A percentile compares a stretch with the other conserved stretches of the same genome.
Evolutionary conservation across 768 basidiomycete species (phyloP).

Genomic region (Macrolepiota fuliginosa): DNA sequence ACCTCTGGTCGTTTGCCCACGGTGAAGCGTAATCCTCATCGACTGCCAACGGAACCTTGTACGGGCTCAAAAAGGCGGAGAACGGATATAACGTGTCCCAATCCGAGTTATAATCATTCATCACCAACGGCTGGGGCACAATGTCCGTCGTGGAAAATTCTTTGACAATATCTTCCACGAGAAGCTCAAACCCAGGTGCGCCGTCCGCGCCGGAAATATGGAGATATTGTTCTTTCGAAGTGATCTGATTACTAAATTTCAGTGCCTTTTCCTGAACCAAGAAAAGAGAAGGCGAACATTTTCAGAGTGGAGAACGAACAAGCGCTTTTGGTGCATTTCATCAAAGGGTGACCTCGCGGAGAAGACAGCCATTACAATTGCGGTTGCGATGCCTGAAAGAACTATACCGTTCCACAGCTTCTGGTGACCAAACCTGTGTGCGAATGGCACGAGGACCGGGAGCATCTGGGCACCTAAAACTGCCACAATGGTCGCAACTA

Average conservation of each 20-base stretch:
- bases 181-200: slow-evolving; percentile 66
- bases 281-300: slow-evolving; percentile 54
- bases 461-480: slow-evolving; percentile 52
- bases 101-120: slow-evolving; percentile 79
- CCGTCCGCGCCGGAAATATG: slow-evolving; percentile 84
- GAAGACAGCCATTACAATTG: slow-evolving; percentile 59
- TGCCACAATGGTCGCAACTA: slow-evolving; percentile 78
- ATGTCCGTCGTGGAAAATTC: slow-evolving; percentile 51
- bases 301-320: slow-evolving; percentile 83
- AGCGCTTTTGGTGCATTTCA: slow-evolving; percentile 78
- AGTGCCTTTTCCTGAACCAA: not conserved
- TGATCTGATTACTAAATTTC: slow-evolving; percentile 45
- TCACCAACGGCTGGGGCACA: slow-evolving; percentile 44
- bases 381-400: slow-evolving; percentile 43
- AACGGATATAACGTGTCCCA: slow-evolving; percentile 90
- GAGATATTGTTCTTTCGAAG: slow-evolving; percentile 66
- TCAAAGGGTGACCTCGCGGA: slow-evolving; percentile 68
- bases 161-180: slow-evolving; percentile 60
- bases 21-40: slow-evolving; percentile 49
- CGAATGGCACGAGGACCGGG: slow-evolving; percentile 67
- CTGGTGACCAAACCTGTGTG: slow-evolving; percentile 60
- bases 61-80: slow-evolving; percentile 79
- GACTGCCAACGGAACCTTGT: slow-evolving; percentile 67
- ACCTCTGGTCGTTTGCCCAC: slow-evolving; percentile 36
- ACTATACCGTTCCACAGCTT: slow-evolving; percentile 38